Percentiles rank a stretch among this genome's conserved stretches.
Conservation (phyloP, 2,329 filamentous ascomycete genomes). For the Leptographium wingfieldii region DNA sequence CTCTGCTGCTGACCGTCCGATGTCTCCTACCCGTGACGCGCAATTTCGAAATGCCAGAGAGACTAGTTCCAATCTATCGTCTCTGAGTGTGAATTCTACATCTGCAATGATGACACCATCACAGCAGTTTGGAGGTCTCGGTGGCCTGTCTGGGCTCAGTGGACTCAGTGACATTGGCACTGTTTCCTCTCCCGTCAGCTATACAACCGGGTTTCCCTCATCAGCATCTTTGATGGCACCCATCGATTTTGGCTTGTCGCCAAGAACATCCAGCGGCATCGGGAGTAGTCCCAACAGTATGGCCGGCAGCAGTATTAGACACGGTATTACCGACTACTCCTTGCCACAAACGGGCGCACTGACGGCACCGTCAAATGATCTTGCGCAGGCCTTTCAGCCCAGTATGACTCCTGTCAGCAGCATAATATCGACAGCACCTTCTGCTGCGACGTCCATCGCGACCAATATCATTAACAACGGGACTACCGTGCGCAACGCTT, state of each 20-base stretch:
- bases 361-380: no score
- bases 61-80: not conserved
- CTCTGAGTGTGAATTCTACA: not conserved
- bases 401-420: no score
- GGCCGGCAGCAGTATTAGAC: constrained; percentile 13
- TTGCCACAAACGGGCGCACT: not conserved
- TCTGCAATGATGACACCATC: not conserved
- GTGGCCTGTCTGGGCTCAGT: not conserved
- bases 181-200: not conserved
- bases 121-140: not conserved
- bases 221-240: constrained; percentile 42
- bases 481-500: no score
- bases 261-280: constrained; percentile 1
- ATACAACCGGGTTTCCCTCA: not conserved
- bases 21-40: not conserved
- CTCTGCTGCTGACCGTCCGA: not conserved
- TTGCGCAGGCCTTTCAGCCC: no score
- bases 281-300: constrained; percentile 26
- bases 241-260: constrained; percentile 36
- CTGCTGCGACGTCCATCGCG: no score
- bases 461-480: no score
- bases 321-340: not conserved
- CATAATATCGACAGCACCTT: no score
- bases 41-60: not conserved
- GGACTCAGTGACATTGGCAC: not conserved